A percentile compares a stretch with the other conserved stretches of the same genome.
phyloP scores from a whole-genome alignment of 768 basidiomycete species.

The Rhizopogon sp. region DNA sequence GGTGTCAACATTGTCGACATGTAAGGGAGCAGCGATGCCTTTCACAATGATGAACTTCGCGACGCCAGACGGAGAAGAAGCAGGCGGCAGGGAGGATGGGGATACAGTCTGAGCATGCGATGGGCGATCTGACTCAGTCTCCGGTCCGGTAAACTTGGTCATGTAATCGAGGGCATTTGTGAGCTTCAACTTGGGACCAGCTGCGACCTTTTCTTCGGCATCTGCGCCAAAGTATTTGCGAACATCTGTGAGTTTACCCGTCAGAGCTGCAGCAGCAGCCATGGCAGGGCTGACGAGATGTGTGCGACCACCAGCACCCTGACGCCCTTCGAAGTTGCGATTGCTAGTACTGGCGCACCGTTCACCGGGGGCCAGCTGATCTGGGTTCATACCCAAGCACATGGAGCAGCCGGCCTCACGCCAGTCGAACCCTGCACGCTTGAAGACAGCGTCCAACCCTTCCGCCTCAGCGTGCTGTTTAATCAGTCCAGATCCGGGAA shows the following conservation, averaged over 20 bases:
- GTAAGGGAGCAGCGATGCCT: constrained; percentile 75
- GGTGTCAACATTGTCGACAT: constrained; percentile 85
- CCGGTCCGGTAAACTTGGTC: constrained; percentile 56
- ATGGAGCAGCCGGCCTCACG: constrained; percentile 94
- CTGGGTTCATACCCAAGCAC: constrained; percentile 96
- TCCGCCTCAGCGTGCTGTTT: constrained; percentile 90
- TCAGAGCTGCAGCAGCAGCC: constrained; percentile 88
- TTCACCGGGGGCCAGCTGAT: constrained; percentile 76
- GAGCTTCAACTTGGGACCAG: constrained; percentile 59
- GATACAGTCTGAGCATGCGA: constrained; percentile 28
- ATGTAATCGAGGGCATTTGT: constrained; percentile 73
- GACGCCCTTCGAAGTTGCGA: constrained; percentile 89
- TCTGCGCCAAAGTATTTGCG: constrained; percentile 60
- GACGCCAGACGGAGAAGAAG: constrained; percentile 41
- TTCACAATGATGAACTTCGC: constrained; percentile 66
- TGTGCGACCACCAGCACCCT: constrained; percentile 84
- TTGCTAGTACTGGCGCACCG: constrained; percentile 92
- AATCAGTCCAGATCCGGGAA: constrained; percentile 86
- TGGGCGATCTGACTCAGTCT: constrained; percentile 42
- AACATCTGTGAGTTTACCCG: constrained; percentile 81
- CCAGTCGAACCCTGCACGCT: constrained; percentile 92
- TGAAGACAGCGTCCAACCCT: constrained; percentile 81
- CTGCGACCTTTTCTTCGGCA: constrained; percentile 38
- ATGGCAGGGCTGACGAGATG: constrained; percentile 89
- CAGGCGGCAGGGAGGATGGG: constrained; percentile 30